Evolutionary conservation across 495 filamentous ascomycete species (phyloP).

Genomic region (Hypoxylon trugodes): DNA sequence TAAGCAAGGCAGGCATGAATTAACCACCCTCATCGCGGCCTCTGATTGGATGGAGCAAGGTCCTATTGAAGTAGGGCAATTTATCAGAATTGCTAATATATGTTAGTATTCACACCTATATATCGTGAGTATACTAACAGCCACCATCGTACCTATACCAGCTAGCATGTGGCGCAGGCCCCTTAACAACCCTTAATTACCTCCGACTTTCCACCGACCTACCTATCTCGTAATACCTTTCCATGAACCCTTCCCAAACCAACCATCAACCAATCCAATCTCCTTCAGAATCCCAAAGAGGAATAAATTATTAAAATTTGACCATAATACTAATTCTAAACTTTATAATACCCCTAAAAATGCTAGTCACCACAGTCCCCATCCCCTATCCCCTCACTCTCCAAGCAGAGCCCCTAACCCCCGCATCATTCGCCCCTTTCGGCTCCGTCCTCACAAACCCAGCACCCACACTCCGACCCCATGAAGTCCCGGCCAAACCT

Average conservation of each 20-base stretch:
- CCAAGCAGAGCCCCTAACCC: conserved; percentile 67
- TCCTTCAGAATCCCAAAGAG: background rate
- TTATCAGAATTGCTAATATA: conserved; percentile 8
- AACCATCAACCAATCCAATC: background rate
- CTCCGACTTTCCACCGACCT: background rate
- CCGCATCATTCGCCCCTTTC: conserved; percentile 76
- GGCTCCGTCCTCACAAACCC: conserved; percentile 84
- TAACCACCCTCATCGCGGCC: background rate
- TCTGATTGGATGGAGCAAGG: background rate
- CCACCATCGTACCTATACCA: background rate
- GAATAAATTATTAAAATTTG: conserved; percentile 1
- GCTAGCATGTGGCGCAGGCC: background rate
- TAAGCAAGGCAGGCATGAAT: background rate
- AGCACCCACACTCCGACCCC: conserved; percentile 59
- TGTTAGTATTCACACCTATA: background rate
- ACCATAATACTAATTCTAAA: background rate
- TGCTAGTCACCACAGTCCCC: conserved; percentile 40
- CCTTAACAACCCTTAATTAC: conserved; percentile 2
- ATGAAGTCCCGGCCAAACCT: conserved; percentile 26
- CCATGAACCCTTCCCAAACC: background rate
- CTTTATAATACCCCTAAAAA: conserved; percentile 14
- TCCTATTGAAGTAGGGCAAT: background rate
- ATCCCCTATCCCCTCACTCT: conserved; percentile 44
- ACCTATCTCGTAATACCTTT: background rate
- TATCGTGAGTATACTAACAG: background rate